Base-by-base conservation (phyloP, 192 early-diverging fungal species). In the Coemansia sp. region DNA sequence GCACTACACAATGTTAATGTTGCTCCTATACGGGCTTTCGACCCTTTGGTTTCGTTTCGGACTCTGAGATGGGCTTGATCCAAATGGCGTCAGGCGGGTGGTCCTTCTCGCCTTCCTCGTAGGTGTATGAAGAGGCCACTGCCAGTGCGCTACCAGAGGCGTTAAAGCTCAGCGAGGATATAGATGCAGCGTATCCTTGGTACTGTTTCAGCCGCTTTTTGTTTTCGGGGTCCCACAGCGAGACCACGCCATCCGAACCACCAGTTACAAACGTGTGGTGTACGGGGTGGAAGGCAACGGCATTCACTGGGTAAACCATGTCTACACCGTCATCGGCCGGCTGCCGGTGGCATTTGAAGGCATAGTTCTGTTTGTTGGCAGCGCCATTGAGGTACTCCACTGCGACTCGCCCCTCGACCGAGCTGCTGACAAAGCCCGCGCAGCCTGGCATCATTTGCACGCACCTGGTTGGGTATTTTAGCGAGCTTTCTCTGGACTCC, bases 291-390 rank as follows among this genome's bases (percentile, higher is more conserved):
- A 93, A 97, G 5, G 96, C 92, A 40, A 99, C 61, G 5, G 96
- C 88, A 68, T 99, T 96, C 43, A 97, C 97, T 11, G 97, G 94
- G 68, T 95, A 97, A 9, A 99, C 91, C 42, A 87, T 82, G 40
- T 97, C 95, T 11, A 89, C 84, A 13, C 89, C 93, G 63, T 94
- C 89, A 17, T 74, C 75, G 11, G 87, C 81, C 17, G 76, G 78
- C 62, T 92, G 86, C 30, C 97, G 89, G 78, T 99, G 97, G 76
- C 94, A 98, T 80, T 99, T 99, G 86, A 99, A 99, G 0, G 95
- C 93, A 68, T 96, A 98, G 73, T 96, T 96, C 59, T 67, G 66
- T 67, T 92, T 90, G 3, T 74, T 76, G n/a, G 79, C 76, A 33
- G 78, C 78, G 69, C 91, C 88, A 59, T 93, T 90, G 73, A 99